Evolutionary conservation across 495 filamentous ascomycete genomes (phyloP), one percentile per base, ranked within the genome.

Genomic region (Haplographium delicatum): DNA sequence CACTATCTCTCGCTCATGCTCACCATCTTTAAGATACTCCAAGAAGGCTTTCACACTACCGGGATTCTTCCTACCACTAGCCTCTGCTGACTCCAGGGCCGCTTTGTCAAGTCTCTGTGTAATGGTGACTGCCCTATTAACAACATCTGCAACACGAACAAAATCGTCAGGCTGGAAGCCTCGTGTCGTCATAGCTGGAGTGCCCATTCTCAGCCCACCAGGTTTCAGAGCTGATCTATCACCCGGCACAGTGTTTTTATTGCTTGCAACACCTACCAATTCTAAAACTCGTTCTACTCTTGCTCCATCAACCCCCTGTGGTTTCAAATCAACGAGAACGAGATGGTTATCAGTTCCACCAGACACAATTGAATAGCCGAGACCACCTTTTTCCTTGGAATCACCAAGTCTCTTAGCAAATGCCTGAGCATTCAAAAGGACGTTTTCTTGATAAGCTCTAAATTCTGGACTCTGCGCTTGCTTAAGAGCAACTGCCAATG

Each of bases 211-310:
- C 52, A 98, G 75, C 43, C 93, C 93, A 50, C 89, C 89, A 15
- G 93, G 93, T 61, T 88, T 88, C 55, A 98, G 75, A 2, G 93
- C 93, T 13, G 89, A 95, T 58, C 84, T 85, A 68, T 98, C 93
- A 11, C 94, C 93, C 4, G 94, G 93, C 0, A 96, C 94, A 10
- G 93, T 97, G 70, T 98, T 98, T 77, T 98, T 98, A 75, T 98
- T 98, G 63, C 86, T 86, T 16, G 94, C 93, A 25, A 98, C 90
- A 53, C 91, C 90, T 44, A 93, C 89, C 7, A 96, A 81, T 65
- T 98, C 93, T 5, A 98, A 75, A 4, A 98, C 84, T 26, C 91
- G 84, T 76, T 98, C 93, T 5, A 98, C 93, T 13, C 93, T 84
- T 13, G 88, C 90, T 43, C 93, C 93, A 61, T 98, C 93, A 15